phyloP scores from a whole-genome alignment of 805 yeast genomes.

The Gaillardinia entomophila region DNA sequence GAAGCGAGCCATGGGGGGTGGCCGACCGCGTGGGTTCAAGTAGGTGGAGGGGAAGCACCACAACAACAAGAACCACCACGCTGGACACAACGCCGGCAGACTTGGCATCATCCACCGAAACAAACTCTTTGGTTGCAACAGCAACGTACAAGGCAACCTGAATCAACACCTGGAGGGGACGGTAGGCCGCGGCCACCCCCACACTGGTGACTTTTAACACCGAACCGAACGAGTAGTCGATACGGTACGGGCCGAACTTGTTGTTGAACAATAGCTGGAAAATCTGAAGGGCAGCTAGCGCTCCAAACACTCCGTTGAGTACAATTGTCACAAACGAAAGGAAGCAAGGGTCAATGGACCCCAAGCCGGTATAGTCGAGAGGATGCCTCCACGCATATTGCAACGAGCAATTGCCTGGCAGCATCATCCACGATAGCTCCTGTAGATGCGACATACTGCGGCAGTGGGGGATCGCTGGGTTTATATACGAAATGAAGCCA shows the following conservation, averaged over 20 bases:
- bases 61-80: slow-evolving; percentile 4
- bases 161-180: neutral
- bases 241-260: slow-evolving; percentile 12
- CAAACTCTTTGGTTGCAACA: neutral
- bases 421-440: no score
- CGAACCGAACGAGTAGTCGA: slow-evolving; percentile 19
- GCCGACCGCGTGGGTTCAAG: slow-evolving; percentile 15
- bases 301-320: no score
- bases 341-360: no score
- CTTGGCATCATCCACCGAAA: neutral
- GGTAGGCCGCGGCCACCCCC: slow-evolving; percentile 7
- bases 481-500: no score
- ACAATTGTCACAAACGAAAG: no score
- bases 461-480: no score
- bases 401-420: no score
- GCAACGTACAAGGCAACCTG: neutral
- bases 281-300: no score
- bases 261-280: slow-evolving; percentile 10
- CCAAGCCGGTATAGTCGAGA: no score
- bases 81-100: slow-evolving; percentile 3
- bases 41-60: slow-evolving; percentile 17
- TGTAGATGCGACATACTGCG: no score
- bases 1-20: slow-evolving; percentile 16
- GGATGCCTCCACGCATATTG: no score
- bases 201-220: slow-evolving; percentile 10